Evolutionary conservation across 345 rosid species (phyloP).

Genomic region (Lenwebbia sp.): DNA sequence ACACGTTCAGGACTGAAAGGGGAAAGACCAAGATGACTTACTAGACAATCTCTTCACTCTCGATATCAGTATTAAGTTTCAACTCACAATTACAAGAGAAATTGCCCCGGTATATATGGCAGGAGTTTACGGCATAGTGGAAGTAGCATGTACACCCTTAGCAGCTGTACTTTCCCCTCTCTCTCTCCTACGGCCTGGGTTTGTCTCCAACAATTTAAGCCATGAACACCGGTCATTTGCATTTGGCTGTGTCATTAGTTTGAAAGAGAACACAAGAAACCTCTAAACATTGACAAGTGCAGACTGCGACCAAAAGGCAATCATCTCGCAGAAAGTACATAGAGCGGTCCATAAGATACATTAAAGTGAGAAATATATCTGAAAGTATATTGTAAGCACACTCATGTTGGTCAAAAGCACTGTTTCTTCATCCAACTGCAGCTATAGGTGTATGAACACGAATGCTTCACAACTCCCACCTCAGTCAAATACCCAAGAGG

Average conservation of each 20-base stretch:
- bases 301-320: constrained; percentile 23
- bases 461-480: not conserved
- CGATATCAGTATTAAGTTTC: not conserved
- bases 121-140: too few species aligned
- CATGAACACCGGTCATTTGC: too few species aligned
- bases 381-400: not conserved
- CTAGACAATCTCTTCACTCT: not conserved
- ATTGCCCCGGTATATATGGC: too few species aligned
- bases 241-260: too few species aligned
- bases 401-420: not conserved
- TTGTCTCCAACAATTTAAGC: too few species aligned
- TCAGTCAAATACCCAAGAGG: not conserved
- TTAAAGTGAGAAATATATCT: not conserved
- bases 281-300: too few species aligned
- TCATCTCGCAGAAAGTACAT: constrained; percentile 48
- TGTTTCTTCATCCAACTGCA: not conserved
- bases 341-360: not conserved
- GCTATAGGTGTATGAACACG: not conserved
- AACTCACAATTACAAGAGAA: too few species aligned
- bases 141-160: too few species aligned
- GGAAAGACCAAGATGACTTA: not conserved
- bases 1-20: not conserved
- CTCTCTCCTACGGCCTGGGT: too few species aligned
- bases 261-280: too few species aligned
- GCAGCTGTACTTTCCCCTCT: too few species aligned